A percentile compares a stretch with the other conserved stretches of the same genome.
phyloP scores from a whole-genome alignment of 2,329 filamentous ascomycete species.

The Arthrinium puccinioides region DNA sequence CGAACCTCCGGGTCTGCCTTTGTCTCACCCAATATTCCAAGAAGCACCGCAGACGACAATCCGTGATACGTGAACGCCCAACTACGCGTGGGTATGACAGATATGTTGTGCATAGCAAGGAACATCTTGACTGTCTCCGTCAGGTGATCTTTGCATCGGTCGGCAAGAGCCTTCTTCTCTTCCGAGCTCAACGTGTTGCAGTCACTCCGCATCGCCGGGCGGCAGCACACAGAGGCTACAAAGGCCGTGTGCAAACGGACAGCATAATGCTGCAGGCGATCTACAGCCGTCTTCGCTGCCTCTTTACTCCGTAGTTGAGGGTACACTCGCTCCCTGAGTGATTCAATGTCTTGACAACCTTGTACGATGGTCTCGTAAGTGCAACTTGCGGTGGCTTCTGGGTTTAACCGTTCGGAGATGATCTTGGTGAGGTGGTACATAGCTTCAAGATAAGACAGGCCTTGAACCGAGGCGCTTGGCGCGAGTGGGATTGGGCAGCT shows the following conservation, averaged over 20 bases:
- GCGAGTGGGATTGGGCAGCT: slow-evolving; percentile 45
- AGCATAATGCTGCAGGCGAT: slow-evolving; percentile 57
- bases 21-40: slow-evolving; percentile 56
- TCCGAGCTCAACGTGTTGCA: slow-evolving; percentile 38
- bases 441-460: slow-evolving; percentile 53
- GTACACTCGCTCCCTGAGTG: slow-evolving; percentile 38
- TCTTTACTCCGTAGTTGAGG: slow-evolving; percentile 52
- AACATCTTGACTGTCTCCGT: slow-evolving; percentile 63
- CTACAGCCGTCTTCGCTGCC: slow-evolving; percentile 55
- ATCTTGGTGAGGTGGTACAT: slow-evolving; percentile 60
- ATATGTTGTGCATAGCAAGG: slow-evolving; percentile 60
- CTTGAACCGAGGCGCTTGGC: slow-evolving; percentile 32
- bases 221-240: slow-evolving; percentile 57
- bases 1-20: slow-evolving; percentile 57
- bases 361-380: slow-evolving; percentile 49
- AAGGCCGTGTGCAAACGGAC: slow-evolving; percentile 60
- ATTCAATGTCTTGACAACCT: slow-evolving; percentile 48
- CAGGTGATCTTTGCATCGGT: slow-evolving; percentile 54
- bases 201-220: slow-evolving; percentile 51
- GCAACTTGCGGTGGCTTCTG: slow-evolving; percentile 41
- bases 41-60: slow-evolving; percentile 55
- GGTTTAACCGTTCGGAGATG: slow-evolving; percentile 50
- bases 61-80: slow-evolving; percentile 65
- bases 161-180: slow-evolving; percentile 48
- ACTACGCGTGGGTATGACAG: slow-evolving; percentile 57